These are phyloP conservation scores for Gossypium ekmanianum DNA, from an alignment of 345 rosid genomes.

Conservation along the genomic window DNA sequence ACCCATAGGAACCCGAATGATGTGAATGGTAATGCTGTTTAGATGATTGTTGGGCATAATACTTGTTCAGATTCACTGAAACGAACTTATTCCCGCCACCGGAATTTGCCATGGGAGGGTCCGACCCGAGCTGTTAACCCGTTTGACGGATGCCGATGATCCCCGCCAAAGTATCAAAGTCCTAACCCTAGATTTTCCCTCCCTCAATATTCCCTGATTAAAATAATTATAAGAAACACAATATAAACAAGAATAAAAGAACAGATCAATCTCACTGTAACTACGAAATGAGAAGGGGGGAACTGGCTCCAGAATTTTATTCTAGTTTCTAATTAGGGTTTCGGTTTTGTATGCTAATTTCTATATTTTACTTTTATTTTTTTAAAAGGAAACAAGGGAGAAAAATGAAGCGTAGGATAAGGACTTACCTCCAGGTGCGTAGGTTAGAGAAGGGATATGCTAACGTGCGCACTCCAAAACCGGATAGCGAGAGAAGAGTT, in stretches of 20 bases:
- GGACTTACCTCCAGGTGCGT: background rate
- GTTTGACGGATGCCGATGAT: constrained; percentile 17
- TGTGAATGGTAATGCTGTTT: constrained; percentile 38
- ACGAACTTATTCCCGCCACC: constrained; percentile 78
- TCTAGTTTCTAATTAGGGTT: background rate
- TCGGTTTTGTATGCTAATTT: background rate
- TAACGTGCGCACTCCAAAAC: no score
- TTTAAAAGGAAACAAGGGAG: no score
- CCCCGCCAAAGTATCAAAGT: constrained; percentile 67
- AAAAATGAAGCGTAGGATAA: background rate
- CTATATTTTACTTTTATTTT: no score
- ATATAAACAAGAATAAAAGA: background rate
- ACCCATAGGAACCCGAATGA: constrained; percentile 42
- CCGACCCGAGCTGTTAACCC: constrained; percentile 30
- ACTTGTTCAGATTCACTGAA: constrained; percentile 83
- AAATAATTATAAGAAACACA: background rate
- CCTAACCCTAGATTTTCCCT: constrained; percentile 5
- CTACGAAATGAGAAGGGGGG: background rate
- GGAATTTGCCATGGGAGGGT: constrained; percentile 81
- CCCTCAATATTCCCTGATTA: constrained; percentile 3
- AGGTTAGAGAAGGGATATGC: background rate
- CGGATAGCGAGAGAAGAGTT: no score
- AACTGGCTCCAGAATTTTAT: background rate
- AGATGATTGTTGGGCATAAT: constrained; percentile 63
- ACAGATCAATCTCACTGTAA: background rate